phyloP scores from a whole-genome alignment of 176 grass and related monocot genomes.

The Hsuehochloa calcarea region DNA sequence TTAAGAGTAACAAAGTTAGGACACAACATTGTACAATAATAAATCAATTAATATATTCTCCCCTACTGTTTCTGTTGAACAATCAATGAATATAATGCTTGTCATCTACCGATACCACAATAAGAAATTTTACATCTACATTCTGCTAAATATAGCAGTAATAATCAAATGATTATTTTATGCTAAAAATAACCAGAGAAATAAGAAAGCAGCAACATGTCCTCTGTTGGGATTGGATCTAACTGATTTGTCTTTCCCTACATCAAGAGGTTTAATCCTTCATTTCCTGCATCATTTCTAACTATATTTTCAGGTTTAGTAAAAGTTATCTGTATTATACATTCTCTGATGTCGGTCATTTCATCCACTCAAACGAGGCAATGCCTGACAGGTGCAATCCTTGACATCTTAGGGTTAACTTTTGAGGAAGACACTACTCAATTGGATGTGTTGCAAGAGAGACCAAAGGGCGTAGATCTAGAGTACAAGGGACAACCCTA shows the following conservation, averaged over 20 bases:
- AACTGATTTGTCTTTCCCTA: slow-evolving; percentile 5
- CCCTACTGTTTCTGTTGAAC: background rate
- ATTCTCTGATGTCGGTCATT: background rate
- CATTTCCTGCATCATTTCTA: background rate
- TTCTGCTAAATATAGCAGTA: slow-evolving; percentile 1
- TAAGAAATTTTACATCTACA: background rate
- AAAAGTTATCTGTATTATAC: background rate
- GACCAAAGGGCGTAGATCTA: background rate
- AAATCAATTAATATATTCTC: slow-evolving; percentile 14
- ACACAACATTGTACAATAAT: background rate
- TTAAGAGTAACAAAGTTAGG: slow-evolving; percentile 22
- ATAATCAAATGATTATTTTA: slow-evolving; percentile 17
- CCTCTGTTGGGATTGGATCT: background rate
- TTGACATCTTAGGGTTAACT: background rate
- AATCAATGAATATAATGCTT: background rate
- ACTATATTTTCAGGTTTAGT: background rate
- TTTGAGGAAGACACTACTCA: background rate
- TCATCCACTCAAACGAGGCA: background rate
- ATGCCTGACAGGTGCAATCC: background rate
- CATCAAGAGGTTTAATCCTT: slow-evolving; percentile 7
- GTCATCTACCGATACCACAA: background rate
- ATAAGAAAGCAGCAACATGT: background rate
- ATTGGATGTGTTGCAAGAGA: background rate
- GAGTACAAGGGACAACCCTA: background rate
- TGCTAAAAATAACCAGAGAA: slow-evolving; percentile 8